Base-by-base conservation (phyloP, 495 filamentous ascomycete genomes). In the Echria macrotheca region DNA sequence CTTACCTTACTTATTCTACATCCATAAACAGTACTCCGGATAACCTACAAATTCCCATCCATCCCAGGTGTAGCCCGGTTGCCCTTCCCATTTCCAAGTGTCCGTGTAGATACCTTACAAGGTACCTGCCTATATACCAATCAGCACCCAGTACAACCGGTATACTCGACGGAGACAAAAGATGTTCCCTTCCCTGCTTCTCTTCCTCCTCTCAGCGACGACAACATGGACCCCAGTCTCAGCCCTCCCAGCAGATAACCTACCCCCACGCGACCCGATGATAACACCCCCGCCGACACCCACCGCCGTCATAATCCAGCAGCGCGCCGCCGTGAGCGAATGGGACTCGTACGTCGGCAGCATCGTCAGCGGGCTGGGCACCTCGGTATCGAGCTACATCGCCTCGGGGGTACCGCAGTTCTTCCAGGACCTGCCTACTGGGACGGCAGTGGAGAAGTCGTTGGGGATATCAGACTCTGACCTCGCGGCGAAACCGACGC, bases 361-460 rank as follows among this genome's bases (percentile, higher is more conserved):
- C 50, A 49, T 82, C 14, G 61, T 72, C 33, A 69, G 64, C 19
- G 62, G 72, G 26, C 53, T 77, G 19, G 67, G 72, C 9, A 68
- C 68, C 26, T 65, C 40, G 15, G 58, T 82, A n/a, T 82, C 82
- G 6, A 73, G 71, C 14, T 84, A 76, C 50, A 70, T 83, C 36
- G 79, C 79, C 9, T 80, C 76, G 4, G 82, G 82, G 32, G 71
- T 87, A 1, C 78, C 80, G 9, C 74, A 81, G 26, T 85, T 76
- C 69, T 86, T 85, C 68, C 79, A 84, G 51, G 75, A 74, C 50
- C 77, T 87, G 44, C 84, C 84, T 1, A 80, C 73, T 25, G 82
- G 83, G 25, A 62, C 68, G 21, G 67, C 68, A 4, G 84, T 86
- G 4, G 62, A 71, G 54, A 82, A 71, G 49, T 74, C 74, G 32